Evolutionary conservation across 345 rosid genomes (phyloP).

Genomic region (Excoecaria cochinchinensis): DNA sequence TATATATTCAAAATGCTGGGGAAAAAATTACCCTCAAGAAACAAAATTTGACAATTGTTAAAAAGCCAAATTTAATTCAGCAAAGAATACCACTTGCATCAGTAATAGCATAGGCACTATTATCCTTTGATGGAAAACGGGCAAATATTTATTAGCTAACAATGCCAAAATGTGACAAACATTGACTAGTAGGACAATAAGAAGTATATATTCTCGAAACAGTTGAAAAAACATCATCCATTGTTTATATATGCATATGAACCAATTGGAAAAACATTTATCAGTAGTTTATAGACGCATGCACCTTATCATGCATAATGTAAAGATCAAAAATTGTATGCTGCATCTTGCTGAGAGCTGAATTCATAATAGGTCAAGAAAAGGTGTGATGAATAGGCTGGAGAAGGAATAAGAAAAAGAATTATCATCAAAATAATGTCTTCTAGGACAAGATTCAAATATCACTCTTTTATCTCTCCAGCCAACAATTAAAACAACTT

Average conservation of each 20-base stretch:
- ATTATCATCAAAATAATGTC: not conserved
- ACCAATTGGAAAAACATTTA: not conserved
- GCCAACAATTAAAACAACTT: not conserved
- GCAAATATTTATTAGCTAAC: not conserved
- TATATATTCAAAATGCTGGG: constrained; percentile 11
- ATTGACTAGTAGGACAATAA: not conserved
- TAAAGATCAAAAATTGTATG: not conserved
- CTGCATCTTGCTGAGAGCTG: not conserved
- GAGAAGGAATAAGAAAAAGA: not conserved
- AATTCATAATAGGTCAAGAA: not conserved
- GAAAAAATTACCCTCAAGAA: not conserved
- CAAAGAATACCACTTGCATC: not conserved
- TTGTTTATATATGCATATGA: not conserved
- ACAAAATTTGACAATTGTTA: constrained; percentile 6
- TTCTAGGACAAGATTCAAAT: not conserved
- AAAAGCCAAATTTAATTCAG: not conserved
- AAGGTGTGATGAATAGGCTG: not conserved
- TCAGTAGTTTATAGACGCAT: too few species aligned
- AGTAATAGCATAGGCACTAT: not conserved
- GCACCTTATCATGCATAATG: not conserved
- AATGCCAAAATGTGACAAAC: not conserved
- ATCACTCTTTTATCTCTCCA: constrained; percentile 1
- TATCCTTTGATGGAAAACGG: not conserved
- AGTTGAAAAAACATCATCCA: not conserved
- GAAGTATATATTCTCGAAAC: not conserved